Base-by-base conservation (phyloP, 495 filamentous ascomycete genomes). In the Ramalina intermedia region DNA sequence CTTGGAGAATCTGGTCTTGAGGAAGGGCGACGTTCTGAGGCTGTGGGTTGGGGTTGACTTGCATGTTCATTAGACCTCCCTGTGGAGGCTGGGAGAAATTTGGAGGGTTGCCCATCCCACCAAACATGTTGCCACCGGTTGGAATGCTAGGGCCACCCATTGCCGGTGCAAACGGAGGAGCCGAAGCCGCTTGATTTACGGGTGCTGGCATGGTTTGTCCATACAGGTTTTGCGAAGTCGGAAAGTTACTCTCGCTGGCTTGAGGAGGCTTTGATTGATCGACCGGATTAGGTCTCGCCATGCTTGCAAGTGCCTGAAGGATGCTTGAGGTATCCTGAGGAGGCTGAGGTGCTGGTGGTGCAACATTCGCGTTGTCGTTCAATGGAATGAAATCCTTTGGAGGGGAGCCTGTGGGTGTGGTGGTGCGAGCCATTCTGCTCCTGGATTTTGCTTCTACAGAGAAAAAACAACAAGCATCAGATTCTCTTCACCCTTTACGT, bases 251-350 rank as follows among this genome's bases (percentile, higher is more conserved):
- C 48, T 72, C 62, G 61, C 64, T 78, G 61, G 63, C 55, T 39
- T 63, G 68, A 41, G 75, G 66, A 40, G 73, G 65, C 43, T 74
- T 58, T 50, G 61, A 65, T 20, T 72, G 63, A 48, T 63, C 72
- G 58, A 70, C 66, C 47, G 80, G 74, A 62, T 84, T 90, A 62
- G 87, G 81, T 48, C 87, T 84, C 36, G 85, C 85, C 70, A 94
- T 87, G 55, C 84, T 84, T 41, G 85, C 85, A 50, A 94, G 73
- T 27, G 83, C 83, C 58, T 84, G 84, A 69, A 91, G 69, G 59
- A 94, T 88, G 51, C 74, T 75, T 18, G 79, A 78, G 20, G 81
- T 84, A 60, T 84, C 76, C 49, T 70, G 70, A 13, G 75, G 66
- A 54, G 70, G 48, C 43, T 65, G 48, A 41, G 59, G 55, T 50